Conservation (phyloP, 1,284 basidiomycete species). For the Cryptococcus sp. region DNA sequence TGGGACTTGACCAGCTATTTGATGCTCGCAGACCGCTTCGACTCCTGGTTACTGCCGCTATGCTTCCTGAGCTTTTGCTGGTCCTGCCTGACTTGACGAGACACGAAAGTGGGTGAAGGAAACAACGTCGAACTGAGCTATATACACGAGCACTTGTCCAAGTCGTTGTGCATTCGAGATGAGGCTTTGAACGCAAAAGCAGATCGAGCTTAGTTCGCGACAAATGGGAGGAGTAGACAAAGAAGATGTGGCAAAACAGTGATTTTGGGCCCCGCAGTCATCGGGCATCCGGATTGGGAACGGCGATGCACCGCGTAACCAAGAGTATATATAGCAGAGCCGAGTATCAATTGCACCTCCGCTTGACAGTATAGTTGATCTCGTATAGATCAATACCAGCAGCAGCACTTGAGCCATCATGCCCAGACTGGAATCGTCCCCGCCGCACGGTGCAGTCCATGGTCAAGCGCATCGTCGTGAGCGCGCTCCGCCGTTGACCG, state of each 20-base stretch:
- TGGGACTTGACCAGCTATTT: too few species aligned
- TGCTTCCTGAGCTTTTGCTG: too few species aligned
- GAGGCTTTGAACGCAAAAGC: too few species aligned
- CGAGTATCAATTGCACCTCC: background rate
- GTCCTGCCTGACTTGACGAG: too few species aligned
- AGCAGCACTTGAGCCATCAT: background rate
- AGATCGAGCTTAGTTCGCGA: background rate
- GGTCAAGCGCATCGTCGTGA: slow-evolving; percentile 7
- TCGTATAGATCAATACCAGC: background rate
- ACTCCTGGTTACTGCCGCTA: too few species aligned
- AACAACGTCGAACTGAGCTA: too few species aligned
- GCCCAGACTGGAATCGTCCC: slow-evolving; percentile 20
- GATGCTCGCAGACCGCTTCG: too few species aligned
- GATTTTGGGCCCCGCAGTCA: background rate
- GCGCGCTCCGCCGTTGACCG: background rate
- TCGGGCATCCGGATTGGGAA: background rate
- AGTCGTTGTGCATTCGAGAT: too few species aligned
- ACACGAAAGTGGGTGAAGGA: too few species aligned
- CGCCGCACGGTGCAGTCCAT: background rate
- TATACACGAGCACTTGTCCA: too few species aligned
- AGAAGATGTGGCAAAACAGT: background rate
- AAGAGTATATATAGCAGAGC: background rate
- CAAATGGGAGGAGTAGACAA: background rate
- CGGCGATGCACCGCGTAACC: background rate
- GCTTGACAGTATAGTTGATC: background rate